Evolutionary conservation across 2,329 filamentous ascomycete species (phyloP), one percentile per base, ranked within the genome.

Genomic region (Xylaria sp.): DNA sequence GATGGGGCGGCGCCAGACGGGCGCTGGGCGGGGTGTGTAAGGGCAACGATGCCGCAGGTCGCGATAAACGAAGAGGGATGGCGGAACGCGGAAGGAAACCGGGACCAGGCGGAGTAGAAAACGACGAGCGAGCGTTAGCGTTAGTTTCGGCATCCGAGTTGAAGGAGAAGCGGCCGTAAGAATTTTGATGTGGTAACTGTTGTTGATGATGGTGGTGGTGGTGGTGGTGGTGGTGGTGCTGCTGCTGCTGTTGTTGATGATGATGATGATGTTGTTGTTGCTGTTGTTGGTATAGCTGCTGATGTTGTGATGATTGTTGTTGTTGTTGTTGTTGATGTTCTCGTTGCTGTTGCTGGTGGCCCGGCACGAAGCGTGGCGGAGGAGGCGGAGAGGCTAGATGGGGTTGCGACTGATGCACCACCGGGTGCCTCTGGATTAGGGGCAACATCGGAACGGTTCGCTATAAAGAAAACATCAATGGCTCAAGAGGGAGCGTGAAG

Each of bases 401-500:
- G n/a, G 64, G 57, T 41, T 63, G 77, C 56, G 79, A 81, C 78
- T 80, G 79, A 67, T 82, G 84, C 83, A 85, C 84, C 83, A 82
- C 81, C 74, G 79, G 84, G 82, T 85, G 83, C 82, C 82, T 83
- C 77, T 87, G 86, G 68, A 86, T 78, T 71, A 84, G 80, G 72
- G 86, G 84, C 69, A 86, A 81, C 85, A 87, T 87, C 68, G 73
- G 70, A 71, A 63, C 67, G 71, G 65, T 59, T 68, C 70, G 64
- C 70, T 68, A 67, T 46, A 64, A 68, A 39, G 31, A 61, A 68
- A 64, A 56, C 61, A 66, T 71, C 69, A 64, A 66, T 65, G 65
- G 60, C 61, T 67, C 70, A 62, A 59, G 73, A 76, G 73, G 66
- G 73, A 76, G 68, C 66, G 73, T 73, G 52, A 72, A 70, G 71